These are phyloP conservation scores for Fusarium humuli DNA, from an alignment of 2,329 filamentous ascomycete genomes.

Conservation along the genomic window DNA sequence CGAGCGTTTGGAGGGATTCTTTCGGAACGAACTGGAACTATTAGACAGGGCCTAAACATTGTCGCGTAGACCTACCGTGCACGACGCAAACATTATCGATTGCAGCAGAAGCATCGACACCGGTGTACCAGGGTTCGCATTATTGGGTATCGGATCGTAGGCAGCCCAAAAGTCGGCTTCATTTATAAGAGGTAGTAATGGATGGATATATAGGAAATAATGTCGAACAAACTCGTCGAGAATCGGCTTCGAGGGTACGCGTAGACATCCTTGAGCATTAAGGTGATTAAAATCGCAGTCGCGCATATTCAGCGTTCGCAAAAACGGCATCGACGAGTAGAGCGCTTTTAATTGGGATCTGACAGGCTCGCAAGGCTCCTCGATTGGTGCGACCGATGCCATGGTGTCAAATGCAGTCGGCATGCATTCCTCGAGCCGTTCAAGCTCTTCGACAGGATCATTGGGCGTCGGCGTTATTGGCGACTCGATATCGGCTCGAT, in stretches of 20 bases:
- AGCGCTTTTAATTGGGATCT: constrained; percentile 35
- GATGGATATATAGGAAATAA: constrained; percentile 40
- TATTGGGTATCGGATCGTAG: constrained; percentile 16
- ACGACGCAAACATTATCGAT: constrained; percentile 40
- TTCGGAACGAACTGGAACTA: constrained; percentile 23
- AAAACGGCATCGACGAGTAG: constrained; percentile 36
- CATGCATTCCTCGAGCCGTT: not conserved
- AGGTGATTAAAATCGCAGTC: constrained; percentile 31
- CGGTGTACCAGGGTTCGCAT: constrained; percentile 4
- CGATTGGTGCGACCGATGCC: not conserved
- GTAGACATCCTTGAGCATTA: constrained; percentile 32
- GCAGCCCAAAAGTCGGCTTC: constrained; percentile 36
- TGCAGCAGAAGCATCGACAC: constrained; percentile 34
- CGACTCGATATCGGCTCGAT: constrained; percentile 5
- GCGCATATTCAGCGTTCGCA: constrained; percentile 28
- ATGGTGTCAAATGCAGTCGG: not conserved
- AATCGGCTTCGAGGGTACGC: constrained; percentile 33
- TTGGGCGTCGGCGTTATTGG: not conserved
- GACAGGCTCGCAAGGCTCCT: constrained; percentile 13
- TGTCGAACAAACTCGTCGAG: constrained; percentile 37
- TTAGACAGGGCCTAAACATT: not conserved
- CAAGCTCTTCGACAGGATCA: not conserved
- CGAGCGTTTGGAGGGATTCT: constrained; percentile 25
- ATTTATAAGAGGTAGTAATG: constrained; percentile 29
- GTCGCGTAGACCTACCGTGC: constrained; percentile 25